phyloP scores from a whole-genome alignment of 2,329 filamentous ascomycete species.

The Parastagonospora avenae region DNA sequence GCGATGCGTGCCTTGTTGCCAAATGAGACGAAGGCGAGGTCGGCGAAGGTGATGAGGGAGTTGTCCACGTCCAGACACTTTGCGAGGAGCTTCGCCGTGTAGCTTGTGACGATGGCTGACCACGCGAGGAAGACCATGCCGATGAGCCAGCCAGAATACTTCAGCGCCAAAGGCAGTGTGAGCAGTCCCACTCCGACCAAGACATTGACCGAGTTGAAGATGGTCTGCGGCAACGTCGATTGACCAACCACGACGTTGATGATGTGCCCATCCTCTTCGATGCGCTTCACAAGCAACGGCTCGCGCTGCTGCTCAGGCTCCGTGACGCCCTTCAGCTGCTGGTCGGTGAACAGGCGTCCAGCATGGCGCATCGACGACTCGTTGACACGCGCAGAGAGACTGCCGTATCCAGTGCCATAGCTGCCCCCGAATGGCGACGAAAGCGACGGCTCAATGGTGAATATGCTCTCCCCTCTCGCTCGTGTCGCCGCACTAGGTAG shows the following conservation, averaged over 20 bases:
- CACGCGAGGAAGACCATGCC: conserved; percentile 76
- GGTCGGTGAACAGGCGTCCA: conserved; percentile 56
- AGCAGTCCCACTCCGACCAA: conserved; percentile 89
- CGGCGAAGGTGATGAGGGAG: conserved; percentile 89
- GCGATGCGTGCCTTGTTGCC: conserved; percentile 79
- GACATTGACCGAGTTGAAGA: conserved; percentile 96
- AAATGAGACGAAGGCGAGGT: conserved; percentile 89
- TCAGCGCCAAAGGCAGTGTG: conserved; percentile 84
- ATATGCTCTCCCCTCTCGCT: conserved; percentile 51
- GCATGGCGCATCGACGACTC: conserved; percentile 63
- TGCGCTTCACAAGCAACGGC: conserved; percentile 83
- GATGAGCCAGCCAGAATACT: conserved; percentile 85
- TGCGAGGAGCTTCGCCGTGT: conserved; percentile 83
- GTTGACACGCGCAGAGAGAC: conserved; percentile 61
- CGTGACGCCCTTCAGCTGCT: conserved; percentile 50
- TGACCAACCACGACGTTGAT: conserved; percentile 86
- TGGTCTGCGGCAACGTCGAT: conserved; percentile 92
- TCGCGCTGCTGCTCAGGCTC: conserved; percentile 59
- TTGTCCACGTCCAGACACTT: conserved; percentile 88
- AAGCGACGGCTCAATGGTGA: conserved; percentile 59
- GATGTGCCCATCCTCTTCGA: conserved; percentile 82
- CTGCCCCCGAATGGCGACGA: conserved; percentile 73
- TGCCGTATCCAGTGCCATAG: conserved; percentile 68
- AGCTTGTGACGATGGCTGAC: conserved; percentile 76
- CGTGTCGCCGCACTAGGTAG: conserved; percentile 33